These are phyloP conservation scores for Gossypium ekmanianum DNA, from an alignment of 345 rosid genomes.

Conservation along the genomic window DNA sequence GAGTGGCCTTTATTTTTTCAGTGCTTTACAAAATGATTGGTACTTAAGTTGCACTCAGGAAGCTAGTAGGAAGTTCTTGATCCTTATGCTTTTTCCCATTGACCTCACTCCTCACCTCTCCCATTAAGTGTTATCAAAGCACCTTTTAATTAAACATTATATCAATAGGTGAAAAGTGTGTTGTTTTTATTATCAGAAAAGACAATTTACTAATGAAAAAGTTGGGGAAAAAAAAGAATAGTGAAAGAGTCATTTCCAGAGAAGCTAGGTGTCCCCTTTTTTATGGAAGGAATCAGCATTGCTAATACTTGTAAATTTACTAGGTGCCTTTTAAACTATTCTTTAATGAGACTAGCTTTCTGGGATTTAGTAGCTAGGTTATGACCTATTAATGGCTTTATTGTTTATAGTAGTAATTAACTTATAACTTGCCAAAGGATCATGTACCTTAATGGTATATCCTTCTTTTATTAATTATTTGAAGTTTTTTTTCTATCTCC, in stretches of 20 bases:
- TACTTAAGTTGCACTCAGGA: conserved; percentile 29
- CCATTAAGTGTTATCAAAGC: conserved; percentile 12
- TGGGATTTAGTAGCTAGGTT: conserved; percentile 7
- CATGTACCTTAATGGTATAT: neutral
- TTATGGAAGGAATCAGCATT: conserved; percentile 9
- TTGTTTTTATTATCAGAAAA: conserved; percentile 25
- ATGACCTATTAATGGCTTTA: neutral
- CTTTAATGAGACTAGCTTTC: conserved; percentile 9
- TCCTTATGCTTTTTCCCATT: conserved; percentile 24
- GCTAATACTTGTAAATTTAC: conserved; percentile 12
- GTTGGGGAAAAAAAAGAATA: neutral
- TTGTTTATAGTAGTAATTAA: neutral
- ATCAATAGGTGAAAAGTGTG: conserved; percentile 20
- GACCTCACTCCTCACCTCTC: conserved; percentile 39
- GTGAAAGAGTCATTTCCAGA: conserved; percentile 15
- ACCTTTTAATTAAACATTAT: conserved; percentile 12
- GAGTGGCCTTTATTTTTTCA: conserved; percentile 11
- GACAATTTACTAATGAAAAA: conserved; percentile 16
- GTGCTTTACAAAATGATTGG: conserved; percentile 26
- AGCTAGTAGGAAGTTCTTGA: conserved; percentile 24
- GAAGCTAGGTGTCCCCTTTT: conserved; percentile 8
- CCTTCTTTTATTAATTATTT: neutral
- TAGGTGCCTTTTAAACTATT: conserved; percentile 15
- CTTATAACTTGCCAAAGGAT: neutral
- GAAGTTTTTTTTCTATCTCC: neutral